Percentiles rank a stretch among this genome's conserved stretches.
phyloP scores from a whole-genome alignment of 2,329 filamentous ascomycete genomes.

The Tothia fuscella region DNA sequence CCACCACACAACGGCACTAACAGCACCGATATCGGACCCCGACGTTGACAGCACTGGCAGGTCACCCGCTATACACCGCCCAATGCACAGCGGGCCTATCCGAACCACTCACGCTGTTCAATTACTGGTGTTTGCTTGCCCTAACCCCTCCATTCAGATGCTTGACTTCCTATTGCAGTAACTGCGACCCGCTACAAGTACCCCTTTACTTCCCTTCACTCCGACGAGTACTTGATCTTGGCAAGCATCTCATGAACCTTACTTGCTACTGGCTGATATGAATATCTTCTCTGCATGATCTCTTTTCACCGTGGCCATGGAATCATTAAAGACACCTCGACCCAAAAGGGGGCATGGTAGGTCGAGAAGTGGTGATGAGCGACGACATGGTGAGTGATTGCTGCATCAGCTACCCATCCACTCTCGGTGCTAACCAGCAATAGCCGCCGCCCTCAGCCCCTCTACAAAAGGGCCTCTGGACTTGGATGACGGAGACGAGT shows the following conservation, averaged over 20 bases:
- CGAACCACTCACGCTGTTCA: too few relatives aligned
- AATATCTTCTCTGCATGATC: neutral
- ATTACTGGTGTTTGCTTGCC: neutral
- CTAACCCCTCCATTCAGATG: neutral
- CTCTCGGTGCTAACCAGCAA: constrained; percentile 1
- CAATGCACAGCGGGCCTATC: too few relatives aligned
- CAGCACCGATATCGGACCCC: too few relatives aligned
- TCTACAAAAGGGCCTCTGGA: constrained; percentile 68
- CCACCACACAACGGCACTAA: too few relatives aligned
- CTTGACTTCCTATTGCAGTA: neutral
- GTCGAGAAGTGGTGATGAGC: constrained; percentile 7
- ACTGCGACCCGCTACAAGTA: neutral
- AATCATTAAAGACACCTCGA: constrained; percentile 1
- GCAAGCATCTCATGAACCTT: neutral
- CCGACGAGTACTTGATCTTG: too few relatives aligned
- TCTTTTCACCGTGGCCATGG: neutral
- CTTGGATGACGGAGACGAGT: constrained; percentile 33
- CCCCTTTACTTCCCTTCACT: neutral
- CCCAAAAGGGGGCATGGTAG: constrained; percentile 6
- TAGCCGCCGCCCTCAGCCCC: constrained; percentile 50
- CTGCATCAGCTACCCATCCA: neutral
- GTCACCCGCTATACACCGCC: too few relatives aligned
- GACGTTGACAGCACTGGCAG: too few relatives aligned
- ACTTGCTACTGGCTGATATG: neutral
- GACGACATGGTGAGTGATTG: constrained; percentile 6